phyloP scores from a whole-genome alignment of 192 early-diverging fungal species.

The Backusella westeae region DNA sequence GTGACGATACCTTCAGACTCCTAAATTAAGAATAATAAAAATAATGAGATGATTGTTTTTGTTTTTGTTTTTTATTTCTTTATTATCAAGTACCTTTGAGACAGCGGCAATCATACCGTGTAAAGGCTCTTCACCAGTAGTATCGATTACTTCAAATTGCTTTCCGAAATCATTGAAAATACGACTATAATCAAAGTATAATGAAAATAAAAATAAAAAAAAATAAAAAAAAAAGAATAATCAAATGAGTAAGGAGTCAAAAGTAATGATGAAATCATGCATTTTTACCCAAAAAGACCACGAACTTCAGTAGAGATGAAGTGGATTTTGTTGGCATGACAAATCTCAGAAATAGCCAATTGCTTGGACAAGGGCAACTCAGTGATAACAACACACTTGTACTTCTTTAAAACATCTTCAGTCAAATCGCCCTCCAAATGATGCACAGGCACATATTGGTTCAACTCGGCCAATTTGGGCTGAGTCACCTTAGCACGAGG shows the following conservation, averaged over 20 bases:
- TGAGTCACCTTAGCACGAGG: conserved; percentile 73
- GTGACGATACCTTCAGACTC: conserved; percentile 86
- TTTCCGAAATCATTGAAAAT: conserved; percentile 96
- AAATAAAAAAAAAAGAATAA: no score
- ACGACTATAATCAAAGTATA: conserved; percentile 38
- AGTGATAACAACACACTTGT: conserved; percentile 85
- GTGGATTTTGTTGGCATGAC: conserved; percentile 68
- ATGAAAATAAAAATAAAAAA: no score
- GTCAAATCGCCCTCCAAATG: conserved; percentile 78
- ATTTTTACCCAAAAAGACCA: conserved; percentile 84
- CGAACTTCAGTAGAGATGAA: conserved; percentile 89
- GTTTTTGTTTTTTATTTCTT: not conserved
- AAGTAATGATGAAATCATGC: not conserved
- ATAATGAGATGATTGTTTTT: not conserved
- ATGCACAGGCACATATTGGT: conserved; percentile 94
- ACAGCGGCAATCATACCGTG: conserved; percentile 92
- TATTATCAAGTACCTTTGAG: conserved; percentile 37
- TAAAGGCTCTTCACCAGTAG: conserved; percentile 90
- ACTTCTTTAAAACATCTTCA: conserved; percentile 44
- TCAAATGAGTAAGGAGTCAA: not conserved
- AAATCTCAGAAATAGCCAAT: conserved; percentile 82
- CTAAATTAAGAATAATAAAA: not conserved
- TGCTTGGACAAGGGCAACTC: conserved; percentile 74
- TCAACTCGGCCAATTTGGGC: conserved; percentile 89
- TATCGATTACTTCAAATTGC: conserved; percentile 81